A percentile compares a stretch with the other conserved stretches of the same genome.
phyloP scores from a whole-genome alignment of 371 early-diverging fungal species.

The Mortierella sp. region DNA sequence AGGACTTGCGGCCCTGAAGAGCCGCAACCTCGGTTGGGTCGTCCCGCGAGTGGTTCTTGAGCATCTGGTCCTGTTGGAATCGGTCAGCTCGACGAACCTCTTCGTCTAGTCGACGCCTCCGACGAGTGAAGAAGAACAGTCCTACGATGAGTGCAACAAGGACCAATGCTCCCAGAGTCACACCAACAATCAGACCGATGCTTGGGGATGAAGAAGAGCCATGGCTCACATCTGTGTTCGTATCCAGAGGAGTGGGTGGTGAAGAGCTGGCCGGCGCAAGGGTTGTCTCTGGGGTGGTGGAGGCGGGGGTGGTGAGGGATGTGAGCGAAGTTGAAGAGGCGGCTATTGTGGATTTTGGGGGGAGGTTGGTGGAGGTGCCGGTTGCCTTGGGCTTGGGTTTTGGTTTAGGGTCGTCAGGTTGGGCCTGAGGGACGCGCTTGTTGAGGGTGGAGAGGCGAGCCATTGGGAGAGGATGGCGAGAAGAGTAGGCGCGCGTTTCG shows the following conservation, averaged over 20 bases:
- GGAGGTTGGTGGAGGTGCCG: neutral
- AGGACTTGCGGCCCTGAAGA: neutral
- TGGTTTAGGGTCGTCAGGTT: conserved; percentile 6
- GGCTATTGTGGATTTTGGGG: neutral
- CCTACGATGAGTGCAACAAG: conserved; percentile 9
- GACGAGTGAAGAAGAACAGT: neutral
- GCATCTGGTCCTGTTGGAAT: conserved; percentile 28
- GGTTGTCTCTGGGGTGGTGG: neutral
- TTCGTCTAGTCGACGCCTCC: conserved; percentile 2
- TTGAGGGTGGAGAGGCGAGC: neutral
- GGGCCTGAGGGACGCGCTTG: conserved; percentile 12
- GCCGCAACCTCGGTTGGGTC: neutral
- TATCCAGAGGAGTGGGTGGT: neutral
- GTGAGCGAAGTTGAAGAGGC: neutral
- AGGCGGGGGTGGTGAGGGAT: neutral
- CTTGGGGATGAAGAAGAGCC: neutral
- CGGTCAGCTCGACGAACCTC: conserved; percentile 10
- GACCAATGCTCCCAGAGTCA: conserved; percentile 10
- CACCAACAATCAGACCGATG: conserved; percentile 18
- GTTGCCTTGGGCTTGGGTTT: neutral
- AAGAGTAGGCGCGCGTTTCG: neutral
- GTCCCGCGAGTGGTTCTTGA: neutral
- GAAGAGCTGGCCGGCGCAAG: neutral
- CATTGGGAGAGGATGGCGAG: neutral
- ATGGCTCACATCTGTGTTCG: neutral